A percentile compares a stretch with the other conserved stretches of the same genome.
Evolutionary conservation across 139 green algal genomes (phyloP).

Genomic region (Asterochloris sp.): DNA sequence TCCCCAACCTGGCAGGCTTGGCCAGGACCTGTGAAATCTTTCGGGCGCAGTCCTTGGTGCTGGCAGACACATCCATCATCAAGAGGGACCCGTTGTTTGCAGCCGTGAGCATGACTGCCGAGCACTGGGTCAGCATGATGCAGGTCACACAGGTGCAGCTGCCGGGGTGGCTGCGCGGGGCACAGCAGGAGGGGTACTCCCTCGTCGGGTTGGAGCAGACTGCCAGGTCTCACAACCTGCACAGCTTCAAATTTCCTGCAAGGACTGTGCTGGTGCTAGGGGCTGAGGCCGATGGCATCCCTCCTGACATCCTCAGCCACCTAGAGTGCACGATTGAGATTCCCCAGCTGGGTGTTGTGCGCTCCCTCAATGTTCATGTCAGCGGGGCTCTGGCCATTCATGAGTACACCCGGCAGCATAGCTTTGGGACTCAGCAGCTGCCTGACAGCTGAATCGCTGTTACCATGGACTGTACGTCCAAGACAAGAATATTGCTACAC

Average conservation of each 20-base stretch:
- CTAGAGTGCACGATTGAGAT: slow-evolving; percentile 91
- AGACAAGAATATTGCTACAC: too few relatives aligned
- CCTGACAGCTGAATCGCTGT: too few relatives aligned
- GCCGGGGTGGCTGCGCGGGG: slow-evolving; percentile 57
- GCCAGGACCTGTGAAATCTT: slow-evolving; percentile 81
- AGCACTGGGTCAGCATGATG: slow-evolving; percentile 80
- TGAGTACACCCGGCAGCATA: slow-evolving; percentile 76
- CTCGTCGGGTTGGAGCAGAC: slow-evolving; percentile 92
- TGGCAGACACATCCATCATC: slow-evolving; percentile 60
- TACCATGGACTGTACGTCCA: too few relatives aligned
- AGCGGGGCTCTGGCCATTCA: slow-evolving; percentile 79
- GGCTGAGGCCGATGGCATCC: slow-evolving; percentile 81
- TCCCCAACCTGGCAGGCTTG: slow-evolving; percentile 90
- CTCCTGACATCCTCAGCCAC: slow-evolving; percentile 49
- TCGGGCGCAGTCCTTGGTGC: slow-evolving; percentile 52
- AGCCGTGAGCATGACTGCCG: slow-evolving; percentile 80
- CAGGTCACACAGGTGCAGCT: slow-evolving; percentile 57
- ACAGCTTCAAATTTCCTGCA: slow-evolving; percentile 51
- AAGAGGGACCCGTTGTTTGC: slow-evolving; percentile 56
- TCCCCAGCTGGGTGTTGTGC: slow-evolving; percentile 83
- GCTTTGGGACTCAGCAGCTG: too few relatives aligned
- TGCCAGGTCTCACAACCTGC: slow-evolving; percentile 29
- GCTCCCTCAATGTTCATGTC: slow-evolving; percentile 93
- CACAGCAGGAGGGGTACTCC: slow-evolving; percentile 59
- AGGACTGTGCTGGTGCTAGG: slow-evolving; percentile 81